phyloP scores from a whole-genome alignment of 78 protist species.

The Speleostelium caveatum region DNA sequence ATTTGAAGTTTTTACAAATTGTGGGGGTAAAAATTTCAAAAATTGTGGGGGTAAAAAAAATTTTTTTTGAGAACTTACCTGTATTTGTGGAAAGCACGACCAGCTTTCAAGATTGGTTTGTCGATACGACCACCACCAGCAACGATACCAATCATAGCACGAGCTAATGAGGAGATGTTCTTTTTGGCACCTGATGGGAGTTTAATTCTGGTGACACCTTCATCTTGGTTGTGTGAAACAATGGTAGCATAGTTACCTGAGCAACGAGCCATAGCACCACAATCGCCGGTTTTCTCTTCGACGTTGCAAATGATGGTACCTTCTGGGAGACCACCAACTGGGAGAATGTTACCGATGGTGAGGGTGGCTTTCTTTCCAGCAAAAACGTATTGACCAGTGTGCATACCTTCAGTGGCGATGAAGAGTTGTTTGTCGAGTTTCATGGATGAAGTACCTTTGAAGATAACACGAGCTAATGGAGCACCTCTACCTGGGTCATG shows the following conservation, averaged over 20 bases:
- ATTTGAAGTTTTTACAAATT: too few species aligned
- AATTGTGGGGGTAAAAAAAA: too few species aligned
- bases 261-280: conserved; percentile 96
- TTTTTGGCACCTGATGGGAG: conserved; percentile 99
- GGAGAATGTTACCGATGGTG: conserved; percentile 98
- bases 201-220: conserved; percentile 94
- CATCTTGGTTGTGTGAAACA: conserved; percentile 96
- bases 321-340: conserved; percentile 96
- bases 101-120: conserved; percentile 99
- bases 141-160: conserved; percentile 99
- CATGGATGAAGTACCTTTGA: conserved; percentile 96
- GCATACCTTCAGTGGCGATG: conserved; percentile 99
- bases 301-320: conserved; percentile 99
- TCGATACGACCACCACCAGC: conserved; percentile 99
- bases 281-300: conserved; percentile 97
- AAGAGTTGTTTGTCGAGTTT: conserved; percentile 86
- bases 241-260: conserved; percentile 98
- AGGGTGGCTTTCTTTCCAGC: conserved; percentile 97
- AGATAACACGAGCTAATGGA: conserved; percentile 98
- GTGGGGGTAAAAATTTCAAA: too few species aligned
- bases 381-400: conserved; percentile 99
- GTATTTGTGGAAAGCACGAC: conserved; percentile 97
- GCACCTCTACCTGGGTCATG: conserved; percentile 99
- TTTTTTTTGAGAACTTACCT: too few species aligned
- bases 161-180: conserved; percentile 87